phyloP scores from a whole-genome alignment of 2,329 filamentous ascomycete genomes.

The Zymoseptoria crescenta region DNA sequence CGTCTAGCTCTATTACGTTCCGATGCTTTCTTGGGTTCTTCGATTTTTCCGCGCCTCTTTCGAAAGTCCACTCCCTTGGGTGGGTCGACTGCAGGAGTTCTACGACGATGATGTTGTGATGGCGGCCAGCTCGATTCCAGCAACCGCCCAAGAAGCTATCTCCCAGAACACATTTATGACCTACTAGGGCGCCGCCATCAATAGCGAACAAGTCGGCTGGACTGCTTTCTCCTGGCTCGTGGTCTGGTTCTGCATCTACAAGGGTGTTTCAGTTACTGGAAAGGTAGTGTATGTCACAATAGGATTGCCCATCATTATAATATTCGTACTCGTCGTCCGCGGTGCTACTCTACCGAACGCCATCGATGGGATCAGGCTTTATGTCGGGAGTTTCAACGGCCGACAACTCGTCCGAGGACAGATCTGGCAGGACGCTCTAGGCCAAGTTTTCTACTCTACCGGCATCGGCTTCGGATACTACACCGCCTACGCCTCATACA shows the following conservation, averaged over 20 bases:
- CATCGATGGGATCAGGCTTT: conserved; percentile 43
- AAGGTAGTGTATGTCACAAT: conserved; percentile 57
- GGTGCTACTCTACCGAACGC: conserved; percentile 49
- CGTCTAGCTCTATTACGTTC: conserved; percentile 44
- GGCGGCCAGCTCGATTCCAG: conserved; percentile 31
- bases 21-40: conserved; percentile 53
- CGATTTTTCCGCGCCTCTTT: conserved; percentile 52
- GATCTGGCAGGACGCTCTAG: conserved; percentile 52
- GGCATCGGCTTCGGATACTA: conserved; percentile 54
- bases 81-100: conserved; percentile 44
- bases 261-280: conserved; percentile 50
- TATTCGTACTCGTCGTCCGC: conserved; percentile 49
- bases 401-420: conserved; percentile 43
- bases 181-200: conserved; percentile 41
- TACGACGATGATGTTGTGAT: conserved; percentile 44
- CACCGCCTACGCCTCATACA: conserved; percentile 52
- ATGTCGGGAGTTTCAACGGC: conserved; percentile 44
- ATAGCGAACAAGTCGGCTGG: conserved; percentile 53
- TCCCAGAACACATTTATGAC: conserved; percentile 19
- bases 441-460: conserved; percentile 54
- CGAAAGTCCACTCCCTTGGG: conserved; percentile 48
- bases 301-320: conserved; percentile 51
- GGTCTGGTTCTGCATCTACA: conserved; percentile 53
- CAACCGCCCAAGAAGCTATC: conserved; percentile 35
- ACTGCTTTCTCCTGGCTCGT: conserved; percentile 52